Base-by-base conservation (phyloP, 2,329 filamentous ascomycete species). In the Botrytis porri region DNA sequence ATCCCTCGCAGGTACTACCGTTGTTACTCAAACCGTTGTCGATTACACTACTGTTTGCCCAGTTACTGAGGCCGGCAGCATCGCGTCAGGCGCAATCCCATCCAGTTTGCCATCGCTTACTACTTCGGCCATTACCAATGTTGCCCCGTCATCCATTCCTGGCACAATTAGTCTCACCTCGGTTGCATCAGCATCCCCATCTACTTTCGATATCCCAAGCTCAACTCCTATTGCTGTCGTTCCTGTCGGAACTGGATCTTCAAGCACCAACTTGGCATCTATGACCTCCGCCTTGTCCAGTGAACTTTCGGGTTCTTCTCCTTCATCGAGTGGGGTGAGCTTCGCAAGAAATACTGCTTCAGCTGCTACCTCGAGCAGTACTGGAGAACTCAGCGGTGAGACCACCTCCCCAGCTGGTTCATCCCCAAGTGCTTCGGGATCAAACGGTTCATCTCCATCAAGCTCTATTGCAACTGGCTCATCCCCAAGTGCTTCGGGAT, bases 31-130 rank as follows among this genome's bases (percentile, higher is more conserved):
- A 57, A 76, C 74, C 22, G 59, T 39, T 9, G 54, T 74, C 14
- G 64, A 75, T 32, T 76, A 77, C 43, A 77, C 75, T 12, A 75
- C 75, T 4, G 59, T 75, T 22, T 77, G 75, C 67, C 74, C 76
- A 25, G 71, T 73, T 25, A 71, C 67, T 16, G 67, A 61, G 18
- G 54, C 67, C 12, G 45, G 51, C 18, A 35, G 32, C n/a, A 37
- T 45, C n/a, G 63, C 41, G 8, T 20, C 63, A 35, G 32, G 39
- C 25, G 25, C 48, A 22, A 12, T 32, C 35, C 10, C 43, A 37
- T 67, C 45, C 20, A 39, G 16, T n/a, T 43, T 43, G 16, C 51
- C 67, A 70, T 59, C 37, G 22, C 25, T 45, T 32, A 25, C 54
- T 9, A 9, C 37, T 9, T 29, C 37, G 37, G n/a, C 29, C 20